Conservation (phyloP, 805 yeast species). For the Candida anglica region DNA sequence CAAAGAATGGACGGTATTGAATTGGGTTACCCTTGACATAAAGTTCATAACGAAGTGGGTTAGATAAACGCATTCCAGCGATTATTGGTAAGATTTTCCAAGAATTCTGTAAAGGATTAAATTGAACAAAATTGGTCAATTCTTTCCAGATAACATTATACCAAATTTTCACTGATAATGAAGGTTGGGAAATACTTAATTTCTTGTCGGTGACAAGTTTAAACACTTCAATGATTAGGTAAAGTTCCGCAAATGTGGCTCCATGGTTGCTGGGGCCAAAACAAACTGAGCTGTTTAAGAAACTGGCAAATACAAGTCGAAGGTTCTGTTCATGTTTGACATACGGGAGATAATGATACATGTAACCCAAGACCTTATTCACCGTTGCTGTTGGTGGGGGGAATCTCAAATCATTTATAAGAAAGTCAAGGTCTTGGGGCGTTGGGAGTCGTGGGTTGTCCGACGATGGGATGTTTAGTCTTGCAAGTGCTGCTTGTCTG, state of each 20-base stretch:
- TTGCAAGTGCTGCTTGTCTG: no score
- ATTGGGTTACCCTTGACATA: slow-evolving; percentile 22
- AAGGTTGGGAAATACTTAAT: slow-evolving; percentile 44
- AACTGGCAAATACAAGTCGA: slow-evolving; percentile 38
- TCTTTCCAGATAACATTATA: slow-evolving; percentile 36
- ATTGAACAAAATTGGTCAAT: slow-evolving; percentile 24
- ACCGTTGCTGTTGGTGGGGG: slow-evolving; percentile 32
- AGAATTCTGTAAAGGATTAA: slow-evolving; percentile 23
- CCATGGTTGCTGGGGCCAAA: slow-evolving; percentile 10
- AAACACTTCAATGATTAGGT: slow-evolving; percentile 45
- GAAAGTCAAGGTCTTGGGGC: slow-evolving; percentile 45
- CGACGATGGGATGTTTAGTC: no score
- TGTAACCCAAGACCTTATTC: slow-evolving; percentile 37
- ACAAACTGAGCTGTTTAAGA: slow-evolving; percentile 40
- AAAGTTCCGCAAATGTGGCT: slow-evolving; percentile 24
- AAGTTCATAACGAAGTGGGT: slow-evolving; percentile 28
- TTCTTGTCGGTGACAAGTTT: slow-evolving; percentile 43
- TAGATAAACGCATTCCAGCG: slow-evolving; percentile 41
- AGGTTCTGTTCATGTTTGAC: slow-evolving; percentile 46
- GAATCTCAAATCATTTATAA: slow-evolving; percentile 40
- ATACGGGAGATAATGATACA: slow-evolving; percentile 49
- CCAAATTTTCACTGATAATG: slow-evolving; percentile 41
- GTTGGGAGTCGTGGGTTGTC: no score
- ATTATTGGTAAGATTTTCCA: slow-evolving; percentile 49
- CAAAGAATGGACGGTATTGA: slow-evolving; percentile 29